Base-by-base conservation (phyloP, 768 basidiomycete species). In the Tulasnella calospora region DNA sequence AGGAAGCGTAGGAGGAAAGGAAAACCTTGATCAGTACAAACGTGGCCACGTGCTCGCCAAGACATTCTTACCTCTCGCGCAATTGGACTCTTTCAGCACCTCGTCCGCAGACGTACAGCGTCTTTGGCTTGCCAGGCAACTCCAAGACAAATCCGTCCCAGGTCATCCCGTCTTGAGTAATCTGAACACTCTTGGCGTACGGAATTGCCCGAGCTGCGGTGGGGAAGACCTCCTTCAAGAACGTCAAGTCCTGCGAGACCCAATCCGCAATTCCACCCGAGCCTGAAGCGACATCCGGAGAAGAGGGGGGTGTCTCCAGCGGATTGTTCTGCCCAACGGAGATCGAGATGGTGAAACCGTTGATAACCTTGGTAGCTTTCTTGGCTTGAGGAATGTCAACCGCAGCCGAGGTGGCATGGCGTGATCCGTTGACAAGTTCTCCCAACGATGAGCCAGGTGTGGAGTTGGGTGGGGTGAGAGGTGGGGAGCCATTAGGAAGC, bases 71-170 rank as follows among this genome's bases (percentile, higher is more conserved):
- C 93, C 94, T 94, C 87, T 95, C 94, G 80, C 94, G 88, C 67
- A 96, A 86, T 83, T 90, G 92, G 82, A 95, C 91, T 36, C 89
- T 88, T 78, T 92, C 89, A 41, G 93, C 92, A 81, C 89, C 92
- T 86, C 94, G 93, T 80, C 92, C 92, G 82, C 94, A 91, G 67
- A 96, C 92, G 82, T 94, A 96, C 30, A 96, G 86, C 15, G 92
- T 94, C 86, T 89, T 93, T 61, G 90, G 85, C 73, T 80, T 67
- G 67, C 57, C 77, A 35, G 92, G 93, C 27, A 94, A 84, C 74
- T 92, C 89, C 78, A 95, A 88, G 44, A 95, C 91, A 41, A 94
- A 88, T 27, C 92, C 94, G 44, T 94, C 90, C 83, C 94, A 95
- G 70, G 88, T 87, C 23, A 88, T 87, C 72, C 90, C 91, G 81